Evolutionary conservation across 192 early-diverging fungal genomes (phyloP).

Genomic region (Rhizophagus sp.): DNA sequence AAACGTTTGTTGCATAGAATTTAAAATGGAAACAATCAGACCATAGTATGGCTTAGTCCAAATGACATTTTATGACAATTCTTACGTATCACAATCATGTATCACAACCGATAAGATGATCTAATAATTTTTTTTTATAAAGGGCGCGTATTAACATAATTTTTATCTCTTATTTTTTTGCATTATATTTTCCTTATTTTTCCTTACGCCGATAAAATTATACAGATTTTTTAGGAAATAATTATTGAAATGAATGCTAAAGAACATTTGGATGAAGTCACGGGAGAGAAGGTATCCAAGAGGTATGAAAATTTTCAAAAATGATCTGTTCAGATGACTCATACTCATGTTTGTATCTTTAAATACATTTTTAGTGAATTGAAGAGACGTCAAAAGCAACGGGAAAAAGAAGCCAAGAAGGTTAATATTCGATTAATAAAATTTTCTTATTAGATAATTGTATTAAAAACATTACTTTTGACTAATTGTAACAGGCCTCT

Average conservation of each 20-base stretch:
- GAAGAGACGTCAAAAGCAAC: conserved; percentile 87
- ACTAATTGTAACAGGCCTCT: conserved; percentile 45
- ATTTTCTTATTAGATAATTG: not conserved
- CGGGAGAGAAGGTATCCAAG: conserved; percentile 95
- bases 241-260: conserved; percentile 18
- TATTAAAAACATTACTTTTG: not conserved
- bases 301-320: conserved; percentile 48
- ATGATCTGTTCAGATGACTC: conserved; percentile 5
- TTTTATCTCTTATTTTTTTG: no score
- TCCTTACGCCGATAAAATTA: not conserved
- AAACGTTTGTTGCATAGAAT: no score
- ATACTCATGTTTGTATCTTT: not conserved
- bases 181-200: no score
- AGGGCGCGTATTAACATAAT: no score
- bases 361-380: conserved; percentile 66
- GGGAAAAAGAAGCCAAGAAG: conserved; percentile 88
- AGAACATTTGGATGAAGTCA: conserved; percentile 72
- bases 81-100: no score
- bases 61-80: no score
- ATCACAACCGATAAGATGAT: no score
- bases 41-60: no score
- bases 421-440: conserved; percentile 25
- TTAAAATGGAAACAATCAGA: no score
- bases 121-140: no score
- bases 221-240: not conserved